Evolutionary conservation across 371 early-diverging fungal genomes (phyloP).

Genomic region (Phascolomyces articulosus): DNA sequence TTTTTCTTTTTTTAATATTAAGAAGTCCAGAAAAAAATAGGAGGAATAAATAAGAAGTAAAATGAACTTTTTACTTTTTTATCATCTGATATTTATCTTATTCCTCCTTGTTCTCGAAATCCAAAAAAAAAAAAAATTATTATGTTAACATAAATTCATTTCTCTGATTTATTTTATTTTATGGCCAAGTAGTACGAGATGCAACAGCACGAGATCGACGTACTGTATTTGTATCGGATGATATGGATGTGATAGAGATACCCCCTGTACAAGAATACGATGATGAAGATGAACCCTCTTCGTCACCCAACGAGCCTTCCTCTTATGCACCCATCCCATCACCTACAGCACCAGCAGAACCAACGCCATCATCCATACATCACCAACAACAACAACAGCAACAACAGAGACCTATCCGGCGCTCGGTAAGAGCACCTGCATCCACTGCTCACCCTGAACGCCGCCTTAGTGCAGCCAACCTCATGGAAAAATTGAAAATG

Average conservation of each 20-base stretch:
- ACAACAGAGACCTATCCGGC: conserved; percentile 4
- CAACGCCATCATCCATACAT: neutral
- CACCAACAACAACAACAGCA: conserved; percentile 8
- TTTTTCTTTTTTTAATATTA: neutral
- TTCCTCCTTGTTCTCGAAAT: no score
- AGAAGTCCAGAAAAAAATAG: neutral
- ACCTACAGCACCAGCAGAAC: neutral
- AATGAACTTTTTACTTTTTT: no score
- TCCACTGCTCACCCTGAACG: conserved; percentile 17
- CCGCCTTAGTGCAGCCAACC: conserved; percentile 19
- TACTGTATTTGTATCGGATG: conserved; percentile 20
- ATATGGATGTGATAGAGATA: conserved; percentile 13
- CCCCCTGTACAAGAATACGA: neutral
- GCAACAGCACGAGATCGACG: conserved; percentile 24
- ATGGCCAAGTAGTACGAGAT: conserved; percentile 14
- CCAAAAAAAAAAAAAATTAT: no score
- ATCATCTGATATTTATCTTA: neutral
- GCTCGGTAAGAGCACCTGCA: conserved; percentile 6
- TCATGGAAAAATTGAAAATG: conserved; percentile 44
- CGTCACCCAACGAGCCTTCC: neutral
- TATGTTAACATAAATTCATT: neutral
- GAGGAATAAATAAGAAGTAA: no score
- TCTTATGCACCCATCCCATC: no score
- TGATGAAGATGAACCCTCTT: neutral
- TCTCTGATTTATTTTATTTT: no score